Conservation (phyloP, 106 monocot species). For the Dioscorea alata region DNA sequence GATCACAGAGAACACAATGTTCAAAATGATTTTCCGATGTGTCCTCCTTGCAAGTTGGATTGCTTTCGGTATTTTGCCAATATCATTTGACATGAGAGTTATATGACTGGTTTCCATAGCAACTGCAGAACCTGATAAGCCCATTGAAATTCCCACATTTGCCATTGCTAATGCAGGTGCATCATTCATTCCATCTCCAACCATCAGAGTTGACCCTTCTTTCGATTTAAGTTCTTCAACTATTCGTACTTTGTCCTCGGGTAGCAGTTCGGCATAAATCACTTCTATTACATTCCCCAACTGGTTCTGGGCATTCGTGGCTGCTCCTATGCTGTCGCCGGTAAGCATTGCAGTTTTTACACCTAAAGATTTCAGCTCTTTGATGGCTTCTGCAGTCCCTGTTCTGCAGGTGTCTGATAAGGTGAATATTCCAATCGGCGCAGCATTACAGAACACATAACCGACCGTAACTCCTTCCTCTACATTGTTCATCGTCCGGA, state of each 20-base stretch:
- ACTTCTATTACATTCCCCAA: slow-evolving; percentile 45
- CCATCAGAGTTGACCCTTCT: slow-evolving; percentile 59
- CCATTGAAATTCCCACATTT: slow-evolving; percentile 93
- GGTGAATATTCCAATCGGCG: slow-evolving; percentile 53
- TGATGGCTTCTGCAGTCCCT: slow-evolving; percentile 64
- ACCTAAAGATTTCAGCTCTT: slow-evolving; percentile 49
- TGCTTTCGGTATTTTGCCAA: slow-evolving; percentile 66
- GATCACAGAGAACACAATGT: slow-evolving; percentile 60
- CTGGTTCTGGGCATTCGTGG: slow-evolving; percentile 70
- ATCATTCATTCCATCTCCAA: slow-evolving; percentile 97
- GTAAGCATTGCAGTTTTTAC: slow-evolving; percentile 80
- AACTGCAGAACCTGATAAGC: slow-evolving; percentile 88
- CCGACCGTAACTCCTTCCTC: slow-evolving; percentile 58
- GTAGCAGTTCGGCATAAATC: slow-evolving; percentile 74
- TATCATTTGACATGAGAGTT: slow-evolving; percentile 91
- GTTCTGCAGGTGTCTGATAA: slow-evolving; percentile 76
- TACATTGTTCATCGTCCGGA: slow-evolving; percentile 28
- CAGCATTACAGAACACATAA: slow-evolving; percentile 41
- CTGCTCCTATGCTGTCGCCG: slow-evolving; percentile 70
- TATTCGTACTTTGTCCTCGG: slow-evolving; percentile 73
- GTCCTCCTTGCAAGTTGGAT: slow-evolving; percentile 65
- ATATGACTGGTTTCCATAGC: slow-evolving; percentile 89
- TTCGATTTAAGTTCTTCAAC: slow-evolving; percentile 52
- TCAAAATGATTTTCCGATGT: slow-evolving; percentile 46
- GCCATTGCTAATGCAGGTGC: slow-evolving; percentile 83